These are phyloP conservation scores for Lepidium africanum DNA, from an alignment of 345 rosid species.

Conservation along the genomic window DNA sequence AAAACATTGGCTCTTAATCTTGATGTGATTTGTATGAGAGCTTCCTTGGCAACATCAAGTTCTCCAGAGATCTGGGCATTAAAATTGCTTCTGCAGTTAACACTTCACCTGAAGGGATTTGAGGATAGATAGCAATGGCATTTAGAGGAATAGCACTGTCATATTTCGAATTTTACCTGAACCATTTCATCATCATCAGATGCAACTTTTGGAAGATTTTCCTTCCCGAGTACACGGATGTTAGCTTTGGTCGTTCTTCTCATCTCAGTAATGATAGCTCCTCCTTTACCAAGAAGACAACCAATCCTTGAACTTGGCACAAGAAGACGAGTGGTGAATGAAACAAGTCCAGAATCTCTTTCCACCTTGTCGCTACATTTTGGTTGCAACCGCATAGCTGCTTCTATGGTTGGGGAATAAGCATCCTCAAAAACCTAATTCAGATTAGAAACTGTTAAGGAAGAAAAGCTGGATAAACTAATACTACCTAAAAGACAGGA, in stretches of 20 bases:
- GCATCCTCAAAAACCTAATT: constrained; percentile 75
- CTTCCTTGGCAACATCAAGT: constrained; percentile 92
- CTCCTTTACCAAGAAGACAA: constrained; percentile 94
- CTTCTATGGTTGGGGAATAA: constrained; percentile 81
- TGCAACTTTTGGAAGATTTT: constrained; percentile 82
- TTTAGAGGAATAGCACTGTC: neutral
- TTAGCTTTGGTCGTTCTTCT: constrained; percentile 84
- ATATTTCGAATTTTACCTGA: constrained; percentile 47
- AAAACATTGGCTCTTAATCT: constrained; percentile 83
- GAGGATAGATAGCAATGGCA: constrained; percentile 2
- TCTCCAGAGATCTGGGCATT: constrained; percentile 75
- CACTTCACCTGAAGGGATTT: neutral
- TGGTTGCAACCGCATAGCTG: constrained; percentile 81
- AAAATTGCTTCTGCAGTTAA: constrained; percentile 4
- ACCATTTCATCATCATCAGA: constrained; percentile 94
- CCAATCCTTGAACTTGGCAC: constrained; percentile 93
- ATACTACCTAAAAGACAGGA: neutral
- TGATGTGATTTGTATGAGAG: constrained; percentile 70
- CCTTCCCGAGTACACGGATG: constrained; percentile 85
- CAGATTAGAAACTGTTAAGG: neutral
- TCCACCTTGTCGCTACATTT: constrained; percentile 88
- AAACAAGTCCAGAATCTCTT: constrained; percentile 91
- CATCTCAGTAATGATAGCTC: constrained; percentile 85
- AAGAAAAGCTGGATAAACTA: constrained; percentile 1
- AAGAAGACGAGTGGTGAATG: constrained; percentile 84